These are phyloP conservation scores for Vitis rotundifolia DNA, from an alignment of 164 flowering plant genomes.

Conservation along the genomic window DNA sequence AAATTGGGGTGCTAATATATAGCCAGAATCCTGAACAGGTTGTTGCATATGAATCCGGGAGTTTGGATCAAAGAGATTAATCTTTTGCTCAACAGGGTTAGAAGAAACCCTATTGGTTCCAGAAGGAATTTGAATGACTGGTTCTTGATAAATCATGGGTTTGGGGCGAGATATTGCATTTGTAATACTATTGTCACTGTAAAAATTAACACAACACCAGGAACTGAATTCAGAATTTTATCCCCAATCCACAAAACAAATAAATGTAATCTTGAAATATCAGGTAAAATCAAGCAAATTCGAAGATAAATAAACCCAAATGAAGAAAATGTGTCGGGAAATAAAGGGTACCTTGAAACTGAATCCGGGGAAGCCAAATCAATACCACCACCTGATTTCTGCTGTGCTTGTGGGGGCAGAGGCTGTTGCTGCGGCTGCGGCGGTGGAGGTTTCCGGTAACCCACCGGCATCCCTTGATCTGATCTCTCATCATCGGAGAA, in stretches of 20 bases:
- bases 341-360: conserved; percentile 46
- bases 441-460: conserved; percentile 36
- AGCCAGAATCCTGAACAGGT: conserved; percentile 59
- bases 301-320: background rate
- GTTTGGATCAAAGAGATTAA: conserved; percentile 48
- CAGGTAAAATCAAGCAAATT: background rate
- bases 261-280: background rate
- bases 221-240: conserved; percentile 19
- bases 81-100: conserved; percentile 44
- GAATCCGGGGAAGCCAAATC: conserved; percentile 49
- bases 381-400: conserved; percentile 34
- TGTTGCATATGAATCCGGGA: conserved; percentile 52
- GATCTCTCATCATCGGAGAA: conserved; percentile 81
- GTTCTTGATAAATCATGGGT: conserved; percentile 65
- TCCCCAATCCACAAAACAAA: background rate
- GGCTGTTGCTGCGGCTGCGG: conserved; percentile 25
- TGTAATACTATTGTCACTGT: conserved; percentile 62
- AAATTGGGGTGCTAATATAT: conserved; percentile 38
- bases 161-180: conserved; percentile 49
- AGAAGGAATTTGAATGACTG: conserved; percentile 33
- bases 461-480: conserved; percentile 58
- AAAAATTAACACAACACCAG: conserved; percentile 15
- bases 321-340: background rate
- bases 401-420: conserved; percentile 30
- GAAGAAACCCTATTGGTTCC: conserved; percentile 37